Percentiles rank a stretch among this genome's conserved stretches.
phyloP scores from a whole-genome alignment of 2,329 filamentous ascomycete species.

The Scorias spongiosa region DNA sequence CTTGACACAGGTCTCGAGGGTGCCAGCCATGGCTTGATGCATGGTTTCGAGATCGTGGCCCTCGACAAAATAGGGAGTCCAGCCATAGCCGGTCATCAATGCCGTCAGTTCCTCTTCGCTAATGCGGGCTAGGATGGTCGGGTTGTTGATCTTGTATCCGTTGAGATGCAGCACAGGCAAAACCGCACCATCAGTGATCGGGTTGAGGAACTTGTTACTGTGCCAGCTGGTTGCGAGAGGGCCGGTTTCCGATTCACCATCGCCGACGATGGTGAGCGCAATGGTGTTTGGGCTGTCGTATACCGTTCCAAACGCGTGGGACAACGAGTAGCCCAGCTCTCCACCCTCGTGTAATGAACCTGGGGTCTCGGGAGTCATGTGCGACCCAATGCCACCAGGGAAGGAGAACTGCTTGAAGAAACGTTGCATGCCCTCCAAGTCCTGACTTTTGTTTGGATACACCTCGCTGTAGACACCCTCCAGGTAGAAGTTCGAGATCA shows the following conservation, averaged over 20 bases:
- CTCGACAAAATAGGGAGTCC: conserved; percentile 67
- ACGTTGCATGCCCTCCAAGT: conserved; percentile 51
- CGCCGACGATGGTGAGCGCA: conserved; percentile 62
- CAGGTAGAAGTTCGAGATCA: conserved; percentile 61
- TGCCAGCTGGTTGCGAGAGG: conserved; percentile 69
- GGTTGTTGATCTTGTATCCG: conserved; percentile 77
- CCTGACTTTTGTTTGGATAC: conserved; percentile 57
- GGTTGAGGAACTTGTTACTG: conserved; percentile 69
- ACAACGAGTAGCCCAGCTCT: conserved; percentile 68
- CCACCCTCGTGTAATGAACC: conserved; percentile 66
- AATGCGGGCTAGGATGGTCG: conserved; percentile 57
- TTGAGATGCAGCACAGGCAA: conserved; percentile 66
- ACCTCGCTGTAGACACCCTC: conserved; percentile 66
- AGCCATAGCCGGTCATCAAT: conserved; percentile 61
- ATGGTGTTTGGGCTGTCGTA: conserved; percentile 64
- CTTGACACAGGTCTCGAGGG: conserved; percentile 54
- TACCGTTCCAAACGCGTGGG: conserved; percentile 62
- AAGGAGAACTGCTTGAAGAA: conserved; percentile 80
- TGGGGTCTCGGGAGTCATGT: conserved; percentile 65
- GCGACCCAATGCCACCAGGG: conserved; percentile 51
- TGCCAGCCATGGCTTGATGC: conserved; percentile 71
- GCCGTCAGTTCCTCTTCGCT: conserved; percentile 55
- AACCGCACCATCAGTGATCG: conserved; percentile 62
- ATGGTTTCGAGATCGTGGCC: conserved; percentile 58
- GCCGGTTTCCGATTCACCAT: conserved; percentile 69